Evolutionary conservation across 2,329 filamentous ascomycete genomes (phyloP).

Genomic region (Phialophora macrospora): DNA sequence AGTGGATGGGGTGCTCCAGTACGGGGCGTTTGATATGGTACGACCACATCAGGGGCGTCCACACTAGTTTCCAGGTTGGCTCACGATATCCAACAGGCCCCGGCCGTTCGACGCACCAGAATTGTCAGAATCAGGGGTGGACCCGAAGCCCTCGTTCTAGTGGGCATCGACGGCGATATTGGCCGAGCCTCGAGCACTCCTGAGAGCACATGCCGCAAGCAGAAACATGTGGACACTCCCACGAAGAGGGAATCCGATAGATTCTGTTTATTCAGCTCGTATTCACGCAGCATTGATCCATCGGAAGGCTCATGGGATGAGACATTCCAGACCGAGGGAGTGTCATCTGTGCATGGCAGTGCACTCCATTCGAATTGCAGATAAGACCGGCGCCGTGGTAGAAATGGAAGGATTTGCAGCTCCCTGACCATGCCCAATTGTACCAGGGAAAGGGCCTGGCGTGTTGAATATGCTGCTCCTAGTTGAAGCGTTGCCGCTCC

Average conservation of each 20-base stretch:
- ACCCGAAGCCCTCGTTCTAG: not conserved
- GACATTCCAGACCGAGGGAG: not conserved
- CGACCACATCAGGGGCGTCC: not conserved
- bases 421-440: not conserved
- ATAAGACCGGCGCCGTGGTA: not conserved
- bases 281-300: not conserved
- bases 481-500: not conserved
- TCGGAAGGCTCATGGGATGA: not conserved
- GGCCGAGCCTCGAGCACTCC: not conserved
- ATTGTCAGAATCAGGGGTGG: not conserved
- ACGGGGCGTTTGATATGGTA: not conserved
- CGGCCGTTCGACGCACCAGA: not conserved
- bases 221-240: not conserved
- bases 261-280: not conserved
- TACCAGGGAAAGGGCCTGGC: not conserved
- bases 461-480: not conserved
- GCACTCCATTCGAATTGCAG: not conserved
- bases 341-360: not conserved
- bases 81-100: not conserved
- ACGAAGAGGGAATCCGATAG: not conserved
- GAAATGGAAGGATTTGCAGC: not conserved
- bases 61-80: not conserved
- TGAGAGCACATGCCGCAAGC: not conserved
- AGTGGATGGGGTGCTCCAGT: not conserved
- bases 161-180: not conserved